These are phyloP conservation scores for Curvularia hawaiiensis DNA, from an alignment of 2,329 filamentous ascomycete genomes.

Conservation along the genomic window DNA sequence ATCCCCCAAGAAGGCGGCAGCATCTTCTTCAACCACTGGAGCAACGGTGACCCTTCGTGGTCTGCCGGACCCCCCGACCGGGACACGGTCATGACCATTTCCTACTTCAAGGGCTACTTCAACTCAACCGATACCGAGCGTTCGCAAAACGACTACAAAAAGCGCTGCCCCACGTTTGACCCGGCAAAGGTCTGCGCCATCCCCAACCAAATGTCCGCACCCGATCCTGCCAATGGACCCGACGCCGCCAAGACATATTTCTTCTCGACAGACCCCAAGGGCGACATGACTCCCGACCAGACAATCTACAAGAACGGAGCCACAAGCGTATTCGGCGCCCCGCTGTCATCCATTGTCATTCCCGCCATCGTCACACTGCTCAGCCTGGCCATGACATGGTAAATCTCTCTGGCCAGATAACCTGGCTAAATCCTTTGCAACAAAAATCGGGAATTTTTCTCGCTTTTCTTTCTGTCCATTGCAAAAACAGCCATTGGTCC, in stretches of 20 bases:
- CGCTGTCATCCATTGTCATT: conserved; percentile 26
- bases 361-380: conserved; percentile 36
- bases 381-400: conserved; percentile 33
- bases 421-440: neutral
- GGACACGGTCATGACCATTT: conserved; percentile 68
- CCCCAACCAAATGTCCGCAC: conserved; percentile 38
- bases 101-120: conserved; percentile 80
- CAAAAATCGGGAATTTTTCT: neutral
- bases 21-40: conserved; percentile 76
- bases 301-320: conserved; percentile 27
- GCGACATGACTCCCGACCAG: conserved; percentile 38
- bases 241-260: conserved; percentile 44
- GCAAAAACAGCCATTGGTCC: conserved; percentile 3
- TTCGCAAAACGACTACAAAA: conserved; percentile 36
- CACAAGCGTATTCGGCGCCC: conserved; percentile 22
- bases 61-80: conserved; percentile 69
- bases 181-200: conserved; percentile 41
- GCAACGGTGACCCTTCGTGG: conserved; percentile 75
- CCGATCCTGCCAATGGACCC: conserved; percentile 33
- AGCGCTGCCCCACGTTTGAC: conserved; percentile 39
- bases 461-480: neutral
- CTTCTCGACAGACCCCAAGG: conserved; percentile 34
- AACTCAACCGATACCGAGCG: conserved; percentile 63
- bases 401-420: neutral
- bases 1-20: conserved; percentile 68